Percentiles rank a stretch among this genome's conserved stretches.
phyloP scores from a whole-genome alignment of 768 basidiomycete genomes.

The Russula compacta region DNA sequence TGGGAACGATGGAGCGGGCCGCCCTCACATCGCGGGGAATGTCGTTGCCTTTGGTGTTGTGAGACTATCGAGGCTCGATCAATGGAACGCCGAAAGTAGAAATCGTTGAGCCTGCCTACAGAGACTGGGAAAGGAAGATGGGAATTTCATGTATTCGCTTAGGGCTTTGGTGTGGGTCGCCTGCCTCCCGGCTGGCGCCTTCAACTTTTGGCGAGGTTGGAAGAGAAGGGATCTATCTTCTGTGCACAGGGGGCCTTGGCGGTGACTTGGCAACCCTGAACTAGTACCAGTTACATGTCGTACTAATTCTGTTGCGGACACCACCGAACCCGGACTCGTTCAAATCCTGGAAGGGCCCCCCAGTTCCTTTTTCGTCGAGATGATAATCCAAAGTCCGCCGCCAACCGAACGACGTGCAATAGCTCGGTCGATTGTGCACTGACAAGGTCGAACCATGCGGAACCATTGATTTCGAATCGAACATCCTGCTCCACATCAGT shows the following conservation, averaged over 20 bases:
- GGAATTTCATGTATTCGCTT: not conserved
- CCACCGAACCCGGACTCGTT: not conserved
- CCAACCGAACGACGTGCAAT: not conserved
- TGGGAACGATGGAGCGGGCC: not conserved
- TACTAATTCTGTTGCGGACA: not conserved
- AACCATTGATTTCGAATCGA: not conserved
- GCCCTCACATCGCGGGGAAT: slow-evolving; percentile 1
- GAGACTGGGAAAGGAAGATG: not conserved
- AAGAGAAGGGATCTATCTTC: not conserved
- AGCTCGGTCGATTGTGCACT: not conserved
- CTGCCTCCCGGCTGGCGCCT: not conserved
- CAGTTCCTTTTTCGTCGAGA: not conserved
- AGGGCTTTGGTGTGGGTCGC: not conserved
- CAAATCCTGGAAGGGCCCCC: not conserved
- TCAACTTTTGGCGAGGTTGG: not conserved
- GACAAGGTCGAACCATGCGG: not conserved
- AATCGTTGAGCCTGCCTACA: not conserved
- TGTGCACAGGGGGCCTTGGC: not conserved
- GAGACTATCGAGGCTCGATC: not conserved
- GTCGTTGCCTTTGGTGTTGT: not conserved
- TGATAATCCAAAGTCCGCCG: not conserved
- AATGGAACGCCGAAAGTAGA: not conserved
- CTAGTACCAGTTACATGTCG: not conserved
- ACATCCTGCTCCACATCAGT: not conserved
- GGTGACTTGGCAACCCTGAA: not conserved